phyloP scores from a whole-genome alignment of 352 stramenopile species.

The Thalassiosira livingstoniorum region DNA sequence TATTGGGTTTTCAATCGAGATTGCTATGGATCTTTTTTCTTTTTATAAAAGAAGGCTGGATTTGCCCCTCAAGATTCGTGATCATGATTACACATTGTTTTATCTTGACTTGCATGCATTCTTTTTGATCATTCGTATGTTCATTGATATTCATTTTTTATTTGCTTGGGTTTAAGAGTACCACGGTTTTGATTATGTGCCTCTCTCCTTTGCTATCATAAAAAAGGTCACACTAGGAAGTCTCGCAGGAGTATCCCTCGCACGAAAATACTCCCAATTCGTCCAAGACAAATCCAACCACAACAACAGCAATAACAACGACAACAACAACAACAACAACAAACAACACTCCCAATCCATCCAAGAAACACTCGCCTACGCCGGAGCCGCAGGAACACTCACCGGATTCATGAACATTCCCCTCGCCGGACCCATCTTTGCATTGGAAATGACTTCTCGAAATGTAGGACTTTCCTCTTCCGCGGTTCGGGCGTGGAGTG shows the following conservation, averaged over 20 bases:
- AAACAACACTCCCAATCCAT: conserved; percentile 15
- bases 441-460: conserved; percentile 65
- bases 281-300: not conserved
- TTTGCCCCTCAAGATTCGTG: no score
- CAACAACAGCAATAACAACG: not conserved
- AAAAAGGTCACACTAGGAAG: no score
- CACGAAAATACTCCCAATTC: conserved; percentile 46
- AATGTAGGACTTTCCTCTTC: conserved; percentile 45
- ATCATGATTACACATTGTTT: no score
- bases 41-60: not conserved
- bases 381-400: conserved; percentile 68
- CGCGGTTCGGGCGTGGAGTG: conserved; percentile 39
- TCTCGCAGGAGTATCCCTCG: conserved; percentile 65
- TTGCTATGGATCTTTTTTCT: not conserved
- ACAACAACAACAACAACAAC: conserved; percentile 9
- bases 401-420: conserved; percentile 79
- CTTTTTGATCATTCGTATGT: no score
- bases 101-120: no score
- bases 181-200: no score
- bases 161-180: no score
- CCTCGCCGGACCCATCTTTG: conserved; percentile 73
- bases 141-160: no score
- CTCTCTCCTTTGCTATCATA: no score
- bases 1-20: not conserved
- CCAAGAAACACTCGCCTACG: conserved; percentile 64